Percentiles rank a stretch among this genome's conserved stretches.
These are phyloP conservation scores for Podochytrium sp. DNA, from an alignment of 192 early-diverging fungal species.

Conservation along the genomic window DNA sequence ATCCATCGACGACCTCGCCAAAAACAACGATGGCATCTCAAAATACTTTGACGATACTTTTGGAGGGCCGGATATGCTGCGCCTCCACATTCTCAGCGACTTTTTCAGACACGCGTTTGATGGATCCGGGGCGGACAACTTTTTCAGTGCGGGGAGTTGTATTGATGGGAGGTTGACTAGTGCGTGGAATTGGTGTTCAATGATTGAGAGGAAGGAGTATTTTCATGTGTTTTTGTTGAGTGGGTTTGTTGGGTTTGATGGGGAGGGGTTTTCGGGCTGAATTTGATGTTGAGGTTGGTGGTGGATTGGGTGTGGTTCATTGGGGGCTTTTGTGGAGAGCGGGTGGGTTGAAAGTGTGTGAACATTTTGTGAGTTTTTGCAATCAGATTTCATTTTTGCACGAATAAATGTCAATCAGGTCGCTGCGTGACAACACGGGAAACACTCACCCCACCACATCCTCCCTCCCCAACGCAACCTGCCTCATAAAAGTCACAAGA, in stretches of 20 bases:
- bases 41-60: slow-evolving; percentile 74
- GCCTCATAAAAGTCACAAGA: neutral
- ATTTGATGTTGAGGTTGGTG: no score
- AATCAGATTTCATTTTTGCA: no score
- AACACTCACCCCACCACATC: no score
- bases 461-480: neutral
- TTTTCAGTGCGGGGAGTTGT: slow-evolving; percentile 61
- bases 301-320: no score
- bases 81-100: slow-evolving; percentile 81
- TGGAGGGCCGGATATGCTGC: slow-evolving; percentile 63
- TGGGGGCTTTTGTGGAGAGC: no score
- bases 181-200: slow-evolving; percentile 72
- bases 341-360: no score
- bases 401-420: no score
- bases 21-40: slow-evolving; percentile 59
- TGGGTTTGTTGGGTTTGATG: slow-evolving; percentile 63
- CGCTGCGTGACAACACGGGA: no score
- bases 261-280: slow-evolving; percentile 22
- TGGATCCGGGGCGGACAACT: slow-evolving; percentile 84
- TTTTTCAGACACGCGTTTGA: slow-evolving; percentile 98
- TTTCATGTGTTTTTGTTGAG: slow-evolving; percentile 90
- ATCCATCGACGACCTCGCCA: slow-evolving; percentile 65
- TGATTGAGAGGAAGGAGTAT: slow-evolving; percentile 84
- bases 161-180: slow-evolving; percentile 95
- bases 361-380: no score